Conservation (phyloP, 2,329 filamentous ascomycete genomes). For the Trichoderma citrinoviride region DNA sequence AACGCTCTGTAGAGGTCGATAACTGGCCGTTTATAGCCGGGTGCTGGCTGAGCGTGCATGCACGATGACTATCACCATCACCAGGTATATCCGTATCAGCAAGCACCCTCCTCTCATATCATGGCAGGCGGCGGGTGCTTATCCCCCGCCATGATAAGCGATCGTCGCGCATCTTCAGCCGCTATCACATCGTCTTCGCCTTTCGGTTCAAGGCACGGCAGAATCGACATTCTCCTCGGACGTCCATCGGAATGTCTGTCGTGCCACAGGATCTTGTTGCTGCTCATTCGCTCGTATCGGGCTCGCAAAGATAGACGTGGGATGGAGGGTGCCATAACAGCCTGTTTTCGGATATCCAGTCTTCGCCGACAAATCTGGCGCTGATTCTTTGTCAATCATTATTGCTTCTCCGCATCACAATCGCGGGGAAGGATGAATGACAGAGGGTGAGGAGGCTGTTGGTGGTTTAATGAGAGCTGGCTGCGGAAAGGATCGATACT, state of each 20-base stretch:
- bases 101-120: not conserved
- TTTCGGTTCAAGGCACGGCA: not conserved
- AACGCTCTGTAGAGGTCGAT: not conserved
- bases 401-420: slow-evolving; percentile 14
- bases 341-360: not conserved
- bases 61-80: not conserved
- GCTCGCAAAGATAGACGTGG: not conserved
- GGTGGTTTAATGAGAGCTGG: not conserved
- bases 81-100: not conserved
- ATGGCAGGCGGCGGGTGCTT: not conserved
- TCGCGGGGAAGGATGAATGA: slow-evolving; percentile 17
- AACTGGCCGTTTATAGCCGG: not conserved
- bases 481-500: not conserved
- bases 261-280: not conserved
- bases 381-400: not conserved
- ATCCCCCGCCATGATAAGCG: not conserved
- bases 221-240: not conserved
- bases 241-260: slow-evolving; percentile 6
- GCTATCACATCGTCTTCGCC: not conserved
- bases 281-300: not conserved
- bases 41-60: not conserved
- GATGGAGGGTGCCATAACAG: slow-evolving; percentile 3
- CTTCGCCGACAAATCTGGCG: not conserved
- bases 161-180: not conserved
- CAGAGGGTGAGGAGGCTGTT: slow-evolving; percentile 10